Percentiles rank a stretch among this genome's conserved stretches.
Evolutionary conservation across 2,329 filamentous ascomycete species (phyloP).

Genomic region (Trichoderma lentiforme): DNA sequence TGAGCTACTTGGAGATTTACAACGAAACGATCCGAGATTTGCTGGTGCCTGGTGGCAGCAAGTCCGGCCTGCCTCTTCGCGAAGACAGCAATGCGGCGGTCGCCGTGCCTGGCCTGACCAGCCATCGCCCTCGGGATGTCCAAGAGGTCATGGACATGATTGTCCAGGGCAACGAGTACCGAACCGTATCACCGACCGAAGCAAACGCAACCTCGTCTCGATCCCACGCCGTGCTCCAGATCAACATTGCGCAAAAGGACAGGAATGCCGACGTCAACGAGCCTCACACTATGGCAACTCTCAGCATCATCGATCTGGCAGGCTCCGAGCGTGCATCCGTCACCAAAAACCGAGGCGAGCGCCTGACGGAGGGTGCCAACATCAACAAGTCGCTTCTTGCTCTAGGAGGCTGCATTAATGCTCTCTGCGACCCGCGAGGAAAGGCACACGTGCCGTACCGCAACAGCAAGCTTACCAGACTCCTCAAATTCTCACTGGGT

Average conservation of each 20-base stretch:
- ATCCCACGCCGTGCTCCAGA: conserved; percentile 94
- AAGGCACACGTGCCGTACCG: conserved; percentile 93
- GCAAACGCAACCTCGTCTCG: conserved; percentile 96
- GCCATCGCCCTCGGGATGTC: conserved; percentile 85
- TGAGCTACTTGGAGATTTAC: conserved; percentile 98
- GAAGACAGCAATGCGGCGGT: conserved; percentile 94
- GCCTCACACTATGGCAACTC: conserved; percentile 94
- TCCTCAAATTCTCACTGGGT: conserved; percentile 94
- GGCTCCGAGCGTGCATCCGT: conserved; percentile 94
- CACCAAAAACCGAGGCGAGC: conserved; percentile 92
- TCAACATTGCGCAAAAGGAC: conserved; percentile 93
- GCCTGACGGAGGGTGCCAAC: conserved; percentile 90
- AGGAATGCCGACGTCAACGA: conserved; percentile 89
- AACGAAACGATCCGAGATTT: conserved; percentile 98
- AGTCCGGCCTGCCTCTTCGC: conserved; percentile 82
- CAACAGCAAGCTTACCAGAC: conserved; percentile 92
- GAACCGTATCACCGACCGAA: conserved; percentile 94
- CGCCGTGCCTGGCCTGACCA: conserved; percentile 84
- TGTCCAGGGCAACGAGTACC: conserved; percentile 86
- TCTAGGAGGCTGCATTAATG: conserved; percentile 95
- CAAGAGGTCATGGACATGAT: conserved; percentile 99
- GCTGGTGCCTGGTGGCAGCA: conserved; percentile 78
- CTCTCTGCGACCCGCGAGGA: conserved; percentile 88
- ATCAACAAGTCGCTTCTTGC: conserved; percentile 98
- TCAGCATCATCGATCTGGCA: conserved; percentile 96